phyloP scores from a whole-genome alignment of 805 yeast genomes.

The Torulaspora gathmanii region DNA sequence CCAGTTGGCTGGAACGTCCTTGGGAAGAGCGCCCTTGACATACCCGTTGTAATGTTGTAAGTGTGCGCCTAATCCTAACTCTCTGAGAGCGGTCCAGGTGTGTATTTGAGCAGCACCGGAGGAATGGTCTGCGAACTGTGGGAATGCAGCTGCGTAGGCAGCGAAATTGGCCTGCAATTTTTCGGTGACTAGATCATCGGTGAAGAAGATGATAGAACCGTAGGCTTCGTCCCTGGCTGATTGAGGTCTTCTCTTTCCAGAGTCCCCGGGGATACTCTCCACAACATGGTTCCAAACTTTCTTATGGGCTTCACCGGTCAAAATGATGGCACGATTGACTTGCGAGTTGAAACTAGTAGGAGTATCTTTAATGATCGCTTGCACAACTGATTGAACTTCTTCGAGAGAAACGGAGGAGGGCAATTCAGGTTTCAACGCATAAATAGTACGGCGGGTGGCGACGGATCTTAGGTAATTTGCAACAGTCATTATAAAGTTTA shows the following conservation, averaged over 20 bases:
- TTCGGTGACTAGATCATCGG: conserved; percentile 40
- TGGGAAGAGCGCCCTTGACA: conserved; percentile 39
- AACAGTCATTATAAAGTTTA: neutral
- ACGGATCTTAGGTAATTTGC: conserved; percentile 33
- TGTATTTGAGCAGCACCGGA: conserved; percentile 48
- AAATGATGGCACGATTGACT: conserved; percentile 44
- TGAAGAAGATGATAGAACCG: conserved; percentile 49
- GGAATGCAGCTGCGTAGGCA: conserved; percentile 42
- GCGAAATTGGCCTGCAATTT: conserved; percentile 43
- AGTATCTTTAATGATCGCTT: conserved; percentile 43
- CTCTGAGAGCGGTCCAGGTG: conserved; percentile 46
- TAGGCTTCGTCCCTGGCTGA: conserved; percentile 44
- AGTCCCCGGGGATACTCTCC: conserved; percentile 37
- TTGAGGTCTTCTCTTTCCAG: conserved; percentile 40
- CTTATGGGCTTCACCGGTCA: conserved; percentile 45
- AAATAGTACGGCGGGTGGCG: conserved; percentile 45
- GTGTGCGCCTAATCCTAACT: conserved; percentile 46
- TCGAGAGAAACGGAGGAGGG: conserved; percentile 40
- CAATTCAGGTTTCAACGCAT: conserved; percentile 42
- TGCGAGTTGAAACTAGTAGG: conserved; percentile 53
- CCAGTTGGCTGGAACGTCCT: conserved; percentile 42
- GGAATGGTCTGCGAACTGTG: conserved; percentile 45
- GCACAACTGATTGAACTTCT: conserved; percentile 41
- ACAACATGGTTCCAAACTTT: conserved; percentile 44
- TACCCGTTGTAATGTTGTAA: conserved; percentile 50